Evolutionary conservation across 2,329 filamentous ascomycete genomes (phyloP).

Genomic region (Penicillium brasilianum): DNA sequence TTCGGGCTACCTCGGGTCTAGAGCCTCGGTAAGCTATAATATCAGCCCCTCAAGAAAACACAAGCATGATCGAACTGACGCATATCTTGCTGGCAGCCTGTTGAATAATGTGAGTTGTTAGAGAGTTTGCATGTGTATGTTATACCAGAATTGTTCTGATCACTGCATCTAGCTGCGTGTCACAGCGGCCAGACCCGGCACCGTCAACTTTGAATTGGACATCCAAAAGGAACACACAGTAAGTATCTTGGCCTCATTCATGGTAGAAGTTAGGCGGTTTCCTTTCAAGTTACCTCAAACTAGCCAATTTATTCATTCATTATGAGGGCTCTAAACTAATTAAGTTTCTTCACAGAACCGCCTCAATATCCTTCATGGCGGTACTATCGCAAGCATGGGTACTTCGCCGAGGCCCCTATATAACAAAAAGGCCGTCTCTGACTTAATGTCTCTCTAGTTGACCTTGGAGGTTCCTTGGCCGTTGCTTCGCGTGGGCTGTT

Average conservation of each 20-base stretch:
- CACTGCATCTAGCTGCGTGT: constrained; percentile 58
- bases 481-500: constrained; percentile 69
- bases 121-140: neutral
- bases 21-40: constrained; percentile 76
- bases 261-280: no score
- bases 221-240: constrained; percentile 70
- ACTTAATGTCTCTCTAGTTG: constrained; percentile 50
- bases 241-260: constrained; percentile 24
- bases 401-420: constrained; percentile 13
- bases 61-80: neutral
- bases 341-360: constrained; percentile 57
- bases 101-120: constrained; percentile 47
- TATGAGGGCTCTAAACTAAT: constrained; percentile 5
- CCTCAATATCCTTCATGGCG: constrained; percentile 69
- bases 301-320: neutral
- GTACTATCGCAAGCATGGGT: constrained; percentile 68
- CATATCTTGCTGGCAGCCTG: constrained; percentile 27
- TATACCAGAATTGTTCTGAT: constrained; percentile 4
- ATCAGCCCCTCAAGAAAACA: neutral
- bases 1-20: constrained; percentile 81
- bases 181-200: constrained; percentile 64
- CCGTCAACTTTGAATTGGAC: constrained; percentile 68
- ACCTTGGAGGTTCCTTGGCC: constrained; percentile 69
- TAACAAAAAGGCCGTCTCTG: neutral
- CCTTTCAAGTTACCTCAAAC: neutral